These are phyloP conservation scores for Aspergillus pseudotamarii DNA, from an alignment of 2,329 filamentous ascomycete species.

Conservation along the genomic window DNA sequence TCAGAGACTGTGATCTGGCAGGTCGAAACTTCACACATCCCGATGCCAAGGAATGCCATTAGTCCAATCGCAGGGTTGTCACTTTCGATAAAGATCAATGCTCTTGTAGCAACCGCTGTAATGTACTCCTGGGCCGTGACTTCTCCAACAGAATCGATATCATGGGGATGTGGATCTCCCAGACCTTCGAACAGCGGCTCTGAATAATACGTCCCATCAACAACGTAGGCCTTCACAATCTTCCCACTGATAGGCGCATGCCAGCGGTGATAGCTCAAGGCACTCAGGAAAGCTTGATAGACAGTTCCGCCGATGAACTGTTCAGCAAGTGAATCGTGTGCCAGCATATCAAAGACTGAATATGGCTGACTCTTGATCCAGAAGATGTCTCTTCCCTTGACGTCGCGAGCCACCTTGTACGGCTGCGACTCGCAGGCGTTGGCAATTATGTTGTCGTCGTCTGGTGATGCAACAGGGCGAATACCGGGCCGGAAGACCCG, in stretches of 20 bases:
- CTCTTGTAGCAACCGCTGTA: constrained; percentile 68
- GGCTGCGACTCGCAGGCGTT: constrained; percentile 68
- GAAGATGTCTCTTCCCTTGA: constrained; percentile 63
- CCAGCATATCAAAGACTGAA: constrained; percentile 66
- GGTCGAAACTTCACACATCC: constrained; percentile 76
- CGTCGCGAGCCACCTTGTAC: constrained; percentile 55
- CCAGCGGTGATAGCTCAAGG: constrained; percentile 72
- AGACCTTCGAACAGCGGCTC: constrained; percentile 59
- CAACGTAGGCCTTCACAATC: constrained; percentile 59
- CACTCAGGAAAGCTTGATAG: constrained; percentile 71
- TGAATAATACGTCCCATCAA: constrained; percentile 69
- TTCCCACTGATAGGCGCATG: constrained; percentile 68
- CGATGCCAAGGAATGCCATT: constrained; percentile 70
- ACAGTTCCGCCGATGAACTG: constrained; percentile 66
- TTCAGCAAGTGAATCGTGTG: constrained; percentile 52
- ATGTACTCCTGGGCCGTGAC: constrained; percentile 65
- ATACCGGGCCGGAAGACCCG: constrained; percentile 57
- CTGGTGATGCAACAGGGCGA: constrained; percentile 62
- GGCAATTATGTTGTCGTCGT: constrained; percentile 53
- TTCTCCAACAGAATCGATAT: constrained; percentile 32
- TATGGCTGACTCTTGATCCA: constrained; percentile 73
- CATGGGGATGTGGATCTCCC: constrained; percentile 31
- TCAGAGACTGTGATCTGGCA: constrained; percentile 71
- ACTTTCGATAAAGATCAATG: constrained; percentile 70
- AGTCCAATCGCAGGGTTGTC: constrained; percentile 68